Evolutionary conservation across 2,329 filamentous ascomycete genomes (phyloP).

Genomic region (Diaporthe humulicola): DNA sequence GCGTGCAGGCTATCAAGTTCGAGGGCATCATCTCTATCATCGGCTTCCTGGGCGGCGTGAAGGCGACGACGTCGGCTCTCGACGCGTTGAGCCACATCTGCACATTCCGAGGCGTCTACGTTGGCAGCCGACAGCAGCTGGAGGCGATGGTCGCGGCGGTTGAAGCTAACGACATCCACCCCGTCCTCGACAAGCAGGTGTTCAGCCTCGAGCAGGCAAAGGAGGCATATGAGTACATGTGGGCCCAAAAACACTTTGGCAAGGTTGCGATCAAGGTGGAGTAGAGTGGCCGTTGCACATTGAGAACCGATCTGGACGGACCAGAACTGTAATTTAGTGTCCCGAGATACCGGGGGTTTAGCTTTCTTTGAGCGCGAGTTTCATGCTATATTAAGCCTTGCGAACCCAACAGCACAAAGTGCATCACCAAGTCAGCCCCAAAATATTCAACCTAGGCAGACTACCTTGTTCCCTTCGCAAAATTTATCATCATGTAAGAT

Average conservation of each 20-base stretch:
- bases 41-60: constrained; percentile 57
- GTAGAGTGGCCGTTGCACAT: constrained; percentile 40
- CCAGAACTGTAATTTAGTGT: constrained; percentile 17
- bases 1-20: constrained; percentile 47
- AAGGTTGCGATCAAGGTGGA: constrained; percentile 65
- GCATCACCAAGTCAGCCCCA: not conserved
- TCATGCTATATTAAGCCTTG: not conserved
- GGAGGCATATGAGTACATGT: constrained; percentile 67
- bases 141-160: constrained; percentile 59
- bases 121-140: constrained; percentile 55
- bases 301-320: not conserved
- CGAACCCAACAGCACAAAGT: not conserved
- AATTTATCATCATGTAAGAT: not conserved
- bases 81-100: constrained; percentile 59
- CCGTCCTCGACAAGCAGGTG: constrained; percentile 53
- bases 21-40: constrained; percentile 54
- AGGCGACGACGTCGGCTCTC: constrained; percentile 63
- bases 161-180: constrained; percentile 58
- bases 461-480: no score
- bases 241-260: constrained; percentile 67
- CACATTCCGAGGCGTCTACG: constrained; percentile 56
- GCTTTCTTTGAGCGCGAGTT: not conserved
- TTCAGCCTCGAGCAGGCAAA: constrained; percentile 54
- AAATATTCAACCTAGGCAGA: no score
- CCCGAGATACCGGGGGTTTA: constrained; percentile 8